These are phyloP conservation scores for Verbena officinalis DNA, from an alignment of 257 asterid genomes.

Conservation along the genomic window DNA sequence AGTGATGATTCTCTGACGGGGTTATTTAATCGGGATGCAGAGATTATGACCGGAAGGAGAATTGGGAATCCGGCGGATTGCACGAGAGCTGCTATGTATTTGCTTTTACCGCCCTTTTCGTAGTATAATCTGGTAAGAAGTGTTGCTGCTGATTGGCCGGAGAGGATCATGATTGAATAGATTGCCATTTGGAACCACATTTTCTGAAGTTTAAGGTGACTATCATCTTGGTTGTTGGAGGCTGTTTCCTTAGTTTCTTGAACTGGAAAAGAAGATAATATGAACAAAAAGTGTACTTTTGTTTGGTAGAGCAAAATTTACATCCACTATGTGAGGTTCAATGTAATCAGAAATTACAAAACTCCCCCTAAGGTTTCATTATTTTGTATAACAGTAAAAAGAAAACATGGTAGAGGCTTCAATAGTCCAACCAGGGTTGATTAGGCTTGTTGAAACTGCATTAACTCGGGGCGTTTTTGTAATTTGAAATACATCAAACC, in stretches of 20 bases:
- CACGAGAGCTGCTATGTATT: conserved; percentile 42
- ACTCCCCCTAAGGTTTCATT: no score
- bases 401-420: no score
- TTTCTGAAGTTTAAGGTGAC: neutral
- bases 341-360: no score
- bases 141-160: conserved; percentile 44
- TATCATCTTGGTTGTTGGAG: neutral
- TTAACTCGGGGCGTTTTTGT: no score
- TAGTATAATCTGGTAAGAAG: conserved; percentile 47
- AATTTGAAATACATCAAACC: no score
- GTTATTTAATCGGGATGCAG: conserved; percentile 6
- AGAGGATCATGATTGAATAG: conserved; percentile 35
- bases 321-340: no score
- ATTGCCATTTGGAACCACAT: conserved; percentile 40
- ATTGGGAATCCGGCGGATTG: conserved; percentile 50
- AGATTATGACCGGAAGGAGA: conserved; percentile 40
- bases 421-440: no score
- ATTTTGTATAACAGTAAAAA: no score
- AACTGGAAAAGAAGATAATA: no score
- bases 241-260: conserved; percentile 29
- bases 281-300: no score
- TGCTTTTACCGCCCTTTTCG: conserved; percentile 53
- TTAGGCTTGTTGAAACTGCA: no score
- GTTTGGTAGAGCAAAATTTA: no score
- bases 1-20: neutral